phyloP scores from a whole-genome alignment of 2,329 filamentous ascomycete genomes.

The Xylariaceae sp. region DNA sequence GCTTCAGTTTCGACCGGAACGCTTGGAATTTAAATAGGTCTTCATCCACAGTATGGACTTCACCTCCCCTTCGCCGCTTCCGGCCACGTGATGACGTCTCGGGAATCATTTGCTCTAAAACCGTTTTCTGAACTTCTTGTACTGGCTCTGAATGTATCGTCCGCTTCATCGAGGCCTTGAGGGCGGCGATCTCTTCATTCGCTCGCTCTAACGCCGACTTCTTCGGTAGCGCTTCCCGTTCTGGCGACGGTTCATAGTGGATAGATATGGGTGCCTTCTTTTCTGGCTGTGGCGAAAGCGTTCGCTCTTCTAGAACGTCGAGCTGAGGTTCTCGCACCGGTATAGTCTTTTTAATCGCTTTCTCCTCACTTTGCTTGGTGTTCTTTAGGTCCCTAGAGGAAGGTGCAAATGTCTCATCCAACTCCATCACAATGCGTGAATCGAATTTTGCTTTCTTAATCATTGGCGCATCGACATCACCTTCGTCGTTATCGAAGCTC shows the following conservation, averaged over 20 bases:
- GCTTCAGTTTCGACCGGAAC: constrained; percentile 79
- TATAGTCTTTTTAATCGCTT: constrained; percentile 35
- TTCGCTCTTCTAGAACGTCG: constrained; percentile 29
- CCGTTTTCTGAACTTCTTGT: constrained; percentile 67
- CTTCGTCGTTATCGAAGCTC: constrained; percentile 78
- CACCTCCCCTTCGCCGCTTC: constrained; percentile 67
- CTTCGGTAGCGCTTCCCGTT: constrained; percentile 41
- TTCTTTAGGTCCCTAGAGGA: constrained; percentile 37
- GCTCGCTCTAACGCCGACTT: constrained; percentile 69
- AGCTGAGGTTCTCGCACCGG: constrained; percentile 37
- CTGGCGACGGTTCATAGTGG: constrained; percentile 44
- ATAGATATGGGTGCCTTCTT: constrained; percentile 32
- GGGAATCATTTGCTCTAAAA: constrained; percentile 76
- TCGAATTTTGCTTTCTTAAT: constrained; percentile 82
- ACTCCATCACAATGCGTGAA: constrained; percentile 71
- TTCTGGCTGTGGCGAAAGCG: constrained; percentile 26
- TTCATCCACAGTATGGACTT: constrained; percentile 57
- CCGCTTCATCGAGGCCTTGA: constrained; percentile 83
- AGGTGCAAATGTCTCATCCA: constrained; percentile 48
- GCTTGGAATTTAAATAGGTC: constrained; percentile 77
- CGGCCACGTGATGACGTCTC: constrained; percentile 72
- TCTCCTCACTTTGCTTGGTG: constrained; percentile 40
- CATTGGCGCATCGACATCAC: constrained; percentile 62
- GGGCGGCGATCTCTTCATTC: constrained; percentile 79
- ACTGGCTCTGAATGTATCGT: constrained; percentile 58